Conservation (phyloP, 345 rosid species). For the Aquilaria sinensis region DNA sequence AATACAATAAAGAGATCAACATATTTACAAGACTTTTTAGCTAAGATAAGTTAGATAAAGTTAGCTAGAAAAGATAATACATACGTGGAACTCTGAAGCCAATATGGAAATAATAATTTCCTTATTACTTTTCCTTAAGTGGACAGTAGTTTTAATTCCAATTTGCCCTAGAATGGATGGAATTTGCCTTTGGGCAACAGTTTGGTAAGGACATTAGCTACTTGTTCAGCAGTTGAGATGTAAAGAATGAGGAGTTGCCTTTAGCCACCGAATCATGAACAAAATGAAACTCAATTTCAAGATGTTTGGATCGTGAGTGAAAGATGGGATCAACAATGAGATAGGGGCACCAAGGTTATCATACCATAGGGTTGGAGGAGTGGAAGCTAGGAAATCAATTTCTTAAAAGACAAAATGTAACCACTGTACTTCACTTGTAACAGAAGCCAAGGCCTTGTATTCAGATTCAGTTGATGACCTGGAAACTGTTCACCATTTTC, state of each 20-base stretch:
- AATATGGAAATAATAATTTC: too few relatives aligned
- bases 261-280: not conserved
- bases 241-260: not conserved
- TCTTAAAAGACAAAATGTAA: not conserved
- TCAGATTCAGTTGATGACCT: not conserved
- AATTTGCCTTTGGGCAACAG: not conserved
- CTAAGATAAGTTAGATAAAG: too few relatives aligned
- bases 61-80: too few relatives aligned
- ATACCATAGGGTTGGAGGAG: not conserved
- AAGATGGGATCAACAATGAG: not conserved
- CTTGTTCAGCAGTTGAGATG: not conserved
- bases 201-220: not conserved
- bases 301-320: not conserved
- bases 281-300: not conserved
- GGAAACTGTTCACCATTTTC: not conserved
- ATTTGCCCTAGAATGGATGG: not conserved
- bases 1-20: too few relatives aligned
- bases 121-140: not conserved
- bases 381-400: not conserved
- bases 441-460: not conserved
- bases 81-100: too few relatives aligned
- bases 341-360: not conserved
- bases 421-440: not conserved
- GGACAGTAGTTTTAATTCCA: not conserved
- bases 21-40: too few relatives aligned